These are phyloP conservation scores for Pholiota adiposa DNA, from an alignment of 1,284 basidiomycete species.

Conservation along the genomic window DNA sequence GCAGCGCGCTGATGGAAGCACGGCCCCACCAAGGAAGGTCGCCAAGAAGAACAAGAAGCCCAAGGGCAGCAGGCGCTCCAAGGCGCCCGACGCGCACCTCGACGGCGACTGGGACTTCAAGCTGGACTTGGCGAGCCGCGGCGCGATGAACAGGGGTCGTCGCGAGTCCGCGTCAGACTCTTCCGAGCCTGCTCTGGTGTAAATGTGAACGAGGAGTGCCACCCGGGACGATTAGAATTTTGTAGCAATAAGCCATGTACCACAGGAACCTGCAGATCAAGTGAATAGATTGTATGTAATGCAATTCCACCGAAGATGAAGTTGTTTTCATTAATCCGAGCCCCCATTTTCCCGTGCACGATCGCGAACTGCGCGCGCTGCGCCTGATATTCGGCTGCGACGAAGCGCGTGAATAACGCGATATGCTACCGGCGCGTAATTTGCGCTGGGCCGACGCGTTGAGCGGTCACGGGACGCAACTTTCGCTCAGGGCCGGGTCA, in stretches of 20 bases:
- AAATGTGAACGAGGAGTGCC: neutral
- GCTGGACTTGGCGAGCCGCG: conserved; percentile 22
- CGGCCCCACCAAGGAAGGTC: conserved; percentile 15
- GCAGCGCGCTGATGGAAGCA: conserved; percentile 12
- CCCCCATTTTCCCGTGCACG: neutral
- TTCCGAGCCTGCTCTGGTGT: conserved; percentile 9
- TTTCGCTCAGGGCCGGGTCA: neutral
- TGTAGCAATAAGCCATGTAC: conserved; percentile 2
- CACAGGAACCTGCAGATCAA: neutral
- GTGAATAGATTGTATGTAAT: neutral
- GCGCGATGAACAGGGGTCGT: conserved; percentile 18
- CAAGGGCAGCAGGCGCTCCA: conserved; percentile 25
- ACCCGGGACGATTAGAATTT: neutral
- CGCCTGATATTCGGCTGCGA: neutral
- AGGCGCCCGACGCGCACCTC: conserved; percentile 26
- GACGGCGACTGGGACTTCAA: conserved; percentile 31
- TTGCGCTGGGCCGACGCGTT: neutral
- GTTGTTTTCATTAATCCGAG: neutral
- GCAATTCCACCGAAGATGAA: neutral
- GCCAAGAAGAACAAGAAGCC: conserved; percentile 29
- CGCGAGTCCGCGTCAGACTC: conserved; percentile 21
- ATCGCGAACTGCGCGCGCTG: neutral
- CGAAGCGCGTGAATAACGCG: neutral
- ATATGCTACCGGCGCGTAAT: neutral
- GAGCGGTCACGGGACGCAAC: neutral